These are phyloP conservation scores for Metarhizium rileyi DNA, from an alignment of 2,329 filamentous ascomycete species.

Conservation along the genomic window DNA sequence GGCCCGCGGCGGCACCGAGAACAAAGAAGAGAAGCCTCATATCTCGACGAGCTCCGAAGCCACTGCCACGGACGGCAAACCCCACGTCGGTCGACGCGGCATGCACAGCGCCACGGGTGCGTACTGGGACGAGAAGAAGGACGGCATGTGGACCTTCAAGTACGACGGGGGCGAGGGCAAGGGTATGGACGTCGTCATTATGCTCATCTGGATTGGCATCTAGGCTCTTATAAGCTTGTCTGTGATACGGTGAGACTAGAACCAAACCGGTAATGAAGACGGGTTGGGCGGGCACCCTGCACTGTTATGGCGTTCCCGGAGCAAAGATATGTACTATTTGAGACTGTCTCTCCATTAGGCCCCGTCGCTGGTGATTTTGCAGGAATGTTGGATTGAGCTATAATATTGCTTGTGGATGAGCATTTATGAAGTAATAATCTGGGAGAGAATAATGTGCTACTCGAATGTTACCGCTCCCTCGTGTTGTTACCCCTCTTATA, in stretches of 20 bases:
- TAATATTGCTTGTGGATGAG: not conserved
- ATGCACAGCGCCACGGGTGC: conserved; percentile 83
- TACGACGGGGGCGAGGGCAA: conserved; percentile 60
- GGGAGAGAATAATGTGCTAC: not conserved
- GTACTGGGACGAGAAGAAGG: conserved; percentile 85
- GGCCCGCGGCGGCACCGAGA: conserved; percentile 40
- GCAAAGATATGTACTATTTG: conserved; percentile 3
- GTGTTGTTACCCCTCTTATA: not conserved
- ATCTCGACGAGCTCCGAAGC: conserved; percentile 45
- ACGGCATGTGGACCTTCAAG: conserved; percentile 86
- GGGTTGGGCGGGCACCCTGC: not conserved
- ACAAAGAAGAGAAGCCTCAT: conserved; percentile 38
- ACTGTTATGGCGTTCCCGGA: conserved; percentile 4
- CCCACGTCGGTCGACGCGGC: conserved; percentile 73
- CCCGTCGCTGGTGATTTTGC: not conserved
- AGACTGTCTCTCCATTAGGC: conserved; percentile 3
- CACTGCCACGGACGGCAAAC: conserved; percentile 52
- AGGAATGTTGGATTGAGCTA: not conserved
- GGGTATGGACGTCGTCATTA: conserved; percentile 60
- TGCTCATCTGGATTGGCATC: conserved; percentile 69
- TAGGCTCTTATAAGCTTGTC: conserved; percentile 22
- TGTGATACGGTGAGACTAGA: not conserved
- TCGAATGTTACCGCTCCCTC: not conserved
- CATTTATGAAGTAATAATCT: not conserved
- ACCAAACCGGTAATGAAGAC: not conserved